Base-by-base conservation (phyloP, 441 rosid species). In the Pelargonium citronellum region DNA sequence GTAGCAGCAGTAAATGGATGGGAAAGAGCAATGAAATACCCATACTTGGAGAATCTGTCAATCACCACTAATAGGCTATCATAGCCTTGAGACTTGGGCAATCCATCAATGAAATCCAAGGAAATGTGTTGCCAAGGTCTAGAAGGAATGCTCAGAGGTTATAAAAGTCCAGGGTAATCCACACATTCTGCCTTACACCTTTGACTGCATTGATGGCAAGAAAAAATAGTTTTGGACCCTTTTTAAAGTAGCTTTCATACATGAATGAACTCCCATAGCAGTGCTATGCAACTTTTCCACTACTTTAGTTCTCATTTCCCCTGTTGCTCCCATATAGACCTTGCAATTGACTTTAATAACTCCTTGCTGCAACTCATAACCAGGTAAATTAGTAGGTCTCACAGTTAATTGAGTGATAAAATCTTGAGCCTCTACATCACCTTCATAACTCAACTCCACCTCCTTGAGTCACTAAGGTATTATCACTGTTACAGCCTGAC, bases 21-120 rank as follows among this genome's bases (percentile, higher is more conserved):
- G 0, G 46, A 1, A 0, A 70, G 7, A 0, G 24, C 17, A 0
- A 7, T 9, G 2, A 69, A 69, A 22, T 75, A 68, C 0, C 19
- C 60, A 1, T 69, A 20, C 2, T 66, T 70, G 7, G 75, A 11
- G 0, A 66, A 16, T 1, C 66, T 4, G 37, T 75, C 75, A 0
- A 75, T 19, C 1, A 71, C 72, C 43, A 71, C 75, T n/a, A 75
- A 30, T 10, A 75, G 53, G 2, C 2, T 2, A 0, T 1, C 3
- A 8, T 1, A 7, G 3, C 69, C 72, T 0, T 46, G 3, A 2
- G 68, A 75, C 0, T 3, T 27, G 1, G 68, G 75, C 2, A 71
- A 17, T 0, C 69, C 22, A 9, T 17, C 44, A 0, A 61, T 47
- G 43, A 75, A 75, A 7, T 71, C 78, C n/a, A 70, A 12, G 1